A percentile compares a stretch with the other conserved stretches of the same genome.
Conservation (phyloP, 768 basidiomycete genomes). For the Tulasnella calospora region DNA sequence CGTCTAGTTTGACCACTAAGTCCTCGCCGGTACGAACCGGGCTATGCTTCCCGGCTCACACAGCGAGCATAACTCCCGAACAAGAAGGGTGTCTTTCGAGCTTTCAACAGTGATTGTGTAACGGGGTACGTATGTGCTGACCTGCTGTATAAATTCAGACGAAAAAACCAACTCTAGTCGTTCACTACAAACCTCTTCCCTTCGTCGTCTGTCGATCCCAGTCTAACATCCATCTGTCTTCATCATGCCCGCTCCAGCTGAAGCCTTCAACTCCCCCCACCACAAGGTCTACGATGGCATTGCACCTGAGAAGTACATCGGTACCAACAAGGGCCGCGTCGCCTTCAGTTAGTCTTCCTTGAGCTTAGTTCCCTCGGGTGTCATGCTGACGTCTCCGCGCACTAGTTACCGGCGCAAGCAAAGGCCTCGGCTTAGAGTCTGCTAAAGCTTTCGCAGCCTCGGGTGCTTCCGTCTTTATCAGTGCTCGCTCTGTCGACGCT, state of each 20-base stretch:
- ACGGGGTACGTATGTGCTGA: background rate
- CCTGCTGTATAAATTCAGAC: background rate
- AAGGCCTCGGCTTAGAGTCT: slow-evolving; percentile 31
- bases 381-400: background rate
- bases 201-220: background rate
- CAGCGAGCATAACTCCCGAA: background rate
- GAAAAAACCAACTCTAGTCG: background rate
- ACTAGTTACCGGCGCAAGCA: slow-evolving; percentile 32
- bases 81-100: background rate
- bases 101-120: background rate
- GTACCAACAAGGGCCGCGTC: slow-evolving; percentile 22
- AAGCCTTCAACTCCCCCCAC: slow-evolving; percentile 5
- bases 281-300: slow-evolving; percentile 24
- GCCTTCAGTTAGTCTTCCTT: background rate
- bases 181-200: background rate
- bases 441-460: slow-evolving; percentile 28
- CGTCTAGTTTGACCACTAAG: background rate
- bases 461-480: slow-evolving; percentile 30
- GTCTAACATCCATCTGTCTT: background rate
- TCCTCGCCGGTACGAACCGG: background rate
- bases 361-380: background rate
- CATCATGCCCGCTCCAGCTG: slow-evolving; percentile 24
- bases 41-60: background rate
- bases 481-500: slow-evolving; percentile 23
- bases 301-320: slow-evolving; percentile 11